Percentiles rank a stretch among this genome's conserved stretches.
phyloP scores from a whole-genome alignment of 352 stramenopile species.

The Globisporangium echinulatum region DNA sequence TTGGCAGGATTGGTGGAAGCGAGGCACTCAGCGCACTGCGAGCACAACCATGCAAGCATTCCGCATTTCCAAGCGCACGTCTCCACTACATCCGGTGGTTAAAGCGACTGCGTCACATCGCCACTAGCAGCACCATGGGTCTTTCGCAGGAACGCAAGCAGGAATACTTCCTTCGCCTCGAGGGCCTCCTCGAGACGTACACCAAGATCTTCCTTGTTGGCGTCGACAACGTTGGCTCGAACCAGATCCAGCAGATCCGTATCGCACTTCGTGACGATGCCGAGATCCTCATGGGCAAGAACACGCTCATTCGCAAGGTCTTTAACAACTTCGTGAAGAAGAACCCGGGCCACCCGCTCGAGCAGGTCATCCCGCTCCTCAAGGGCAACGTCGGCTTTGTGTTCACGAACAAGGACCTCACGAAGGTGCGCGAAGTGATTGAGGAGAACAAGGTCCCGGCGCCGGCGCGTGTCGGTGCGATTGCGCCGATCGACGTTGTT shows the following conservation, averaged over 20 bases:
- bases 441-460: constrained; percentile 92
- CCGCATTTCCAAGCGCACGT: constrained; percentile 72
- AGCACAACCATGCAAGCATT: constrained; percentile 15
- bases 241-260: constrained; percentile 99
- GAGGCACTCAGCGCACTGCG: constrained; percentile 7
- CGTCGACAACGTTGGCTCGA: constrained; percentile 99
- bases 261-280: constrained; percentile 91
- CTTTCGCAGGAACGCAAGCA: constrained; percentile 96
- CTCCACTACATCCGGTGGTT: constrained; percentile 63
- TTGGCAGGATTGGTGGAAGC: constrained; percentile 26
- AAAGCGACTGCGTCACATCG: constrained; percentile 79
- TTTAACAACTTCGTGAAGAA: constrained; percentile 96
- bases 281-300: constrained; percentile 99
- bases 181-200: constrained; percentile 94
- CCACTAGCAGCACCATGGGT: constrained; percentile 74
- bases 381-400: constrained; percentile 99
- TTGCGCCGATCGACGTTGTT: constrained; percentile 95
- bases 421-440: constrained; percentile 85
- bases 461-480: constrained; percentile 93
- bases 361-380: constrained; percentile 81
- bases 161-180: constrained; percentile 97
- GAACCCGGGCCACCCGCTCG: constrained; percentile 94
- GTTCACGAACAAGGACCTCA: constrained; percentile 98
- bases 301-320: constrained; percentile 99
- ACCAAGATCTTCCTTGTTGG: constrained; percentile 97